Evolutionary conservation across 495 filamentous ascomycete genomes (phyloP).

Genomic region (Hypomontagnella monticulosa): DNA sequence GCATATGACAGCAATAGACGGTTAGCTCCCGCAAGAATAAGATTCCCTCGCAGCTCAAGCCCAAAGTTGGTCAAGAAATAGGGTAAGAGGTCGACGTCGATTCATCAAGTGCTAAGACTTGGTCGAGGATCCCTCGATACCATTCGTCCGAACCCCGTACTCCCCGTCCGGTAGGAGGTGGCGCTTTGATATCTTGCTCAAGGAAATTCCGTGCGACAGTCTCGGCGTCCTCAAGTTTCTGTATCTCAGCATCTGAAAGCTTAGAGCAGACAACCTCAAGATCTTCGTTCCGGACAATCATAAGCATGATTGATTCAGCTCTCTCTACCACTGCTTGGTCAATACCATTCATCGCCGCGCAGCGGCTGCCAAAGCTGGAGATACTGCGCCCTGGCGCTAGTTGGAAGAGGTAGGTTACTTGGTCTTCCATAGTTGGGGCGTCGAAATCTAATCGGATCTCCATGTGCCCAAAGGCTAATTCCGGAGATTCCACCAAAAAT

Average conservation of each 20-base stretch:
- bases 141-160: not conserved
- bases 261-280: constrained; percentile 73
- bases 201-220: constrained; percentile 41
- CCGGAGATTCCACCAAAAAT: constrained; percentile 67
- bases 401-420: constrained; percentile 90
- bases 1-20: not conserved
- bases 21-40: not conserved
- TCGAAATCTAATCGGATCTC: constrained; percentile 76
- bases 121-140: constrained; percentile 40
- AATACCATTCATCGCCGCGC: constrained; percentile 86
- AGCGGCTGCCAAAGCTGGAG: constrained; percentile 87
- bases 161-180: constrained; percentile 11
- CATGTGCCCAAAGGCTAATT: constrained; percentile 83
- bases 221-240: constrained; percentile 70
- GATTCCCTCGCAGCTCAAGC: not conserved
- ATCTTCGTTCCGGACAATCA: constrained; percentile 78
- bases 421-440: constrained; percentile 68
- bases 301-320: constrained; percentile 76
- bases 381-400: constrained; percentile 72
- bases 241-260: constrained; percentile 67
- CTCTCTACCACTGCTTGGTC: constrained; percentile 74
- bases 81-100: not conserved
- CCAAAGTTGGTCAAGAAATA: not conserved
- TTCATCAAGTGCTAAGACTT: constrained; percentile 13
- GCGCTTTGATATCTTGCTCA: constrained; percentile 38